Evolutionary conservation across 305 asterid genomes (phyloP).

Genomic region (Withania somnifera): DNA sequence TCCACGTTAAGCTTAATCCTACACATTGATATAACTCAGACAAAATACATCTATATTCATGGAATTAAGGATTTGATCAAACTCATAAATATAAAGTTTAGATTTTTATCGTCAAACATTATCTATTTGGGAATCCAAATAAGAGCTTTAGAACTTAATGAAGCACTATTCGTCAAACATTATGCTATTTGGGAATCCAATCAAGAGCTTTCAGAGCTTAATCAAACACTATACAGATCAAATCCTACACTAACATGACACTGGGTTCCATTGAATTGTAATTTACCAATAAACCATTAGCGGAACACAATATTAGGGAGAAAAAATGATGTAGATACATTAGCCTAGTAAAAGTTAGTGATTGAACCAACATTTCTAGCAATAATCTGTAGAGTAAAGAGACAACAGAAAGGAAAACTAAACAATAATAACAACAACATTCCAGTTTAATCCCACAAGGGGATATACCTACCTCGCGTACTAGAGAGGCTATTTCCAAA

Average conservation of each 20-base stretch:
- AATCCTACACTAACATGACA: neutral
- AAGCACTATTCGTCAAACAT: neutral
- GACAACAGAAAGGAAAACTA: neutral
- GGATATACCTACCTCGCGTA: no score
- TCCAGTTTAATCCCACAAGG: no score
- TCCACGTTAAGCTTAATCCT: neutral
- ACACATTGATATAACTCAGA: neutral
- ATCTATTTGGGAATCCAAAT: neutral
- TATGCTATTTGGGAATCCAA: neutral
- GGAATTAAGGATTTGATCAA: neutral
- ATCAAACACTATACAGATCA: neutral
- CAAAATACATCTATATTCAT: neutral
- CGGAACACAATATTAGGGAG: neutral
- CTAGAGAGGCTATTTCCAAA: no score
- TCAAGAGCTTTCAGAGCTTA: neutral
- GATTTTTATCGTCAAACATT: neutral
- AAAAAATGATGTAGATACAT: neutral
- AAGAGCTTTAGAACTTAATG: neutral
- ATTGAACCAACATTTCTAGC: neutral
- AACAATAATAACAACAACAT: no score
- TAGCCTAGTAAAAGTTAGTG: neutral
- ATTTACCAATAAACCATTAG: neutral
- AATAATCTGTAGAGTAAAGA: neutral
- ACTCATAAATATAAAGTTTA: neutral
- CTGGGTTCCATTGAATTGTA: neutral